Evolutionary conservation across 805 yeast species (phyloP), one percentile per base, ranked within the genome.

Genomic region (Suhomyces sp.): DNA sequence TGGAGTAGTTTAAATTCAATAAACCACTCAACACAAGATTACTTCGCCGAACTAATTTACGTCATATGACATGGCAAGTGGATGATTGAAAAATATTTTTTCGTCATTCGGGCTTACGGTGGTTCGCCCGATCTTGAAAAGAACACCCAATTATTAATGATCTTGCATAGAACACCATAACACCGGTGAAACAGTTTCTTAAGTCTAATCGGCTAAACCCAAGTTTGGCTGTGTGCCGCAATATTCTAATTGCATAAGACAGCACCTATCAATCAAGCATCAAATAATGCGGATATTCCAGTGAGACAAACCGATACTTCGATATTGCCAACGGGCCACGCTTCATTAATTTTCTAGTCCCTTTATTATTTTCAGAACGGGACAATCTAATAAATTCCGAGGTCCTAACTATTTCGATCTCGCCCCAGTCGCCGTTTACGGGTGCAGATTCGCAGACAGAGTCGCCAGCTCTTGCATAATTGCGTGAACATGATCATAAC

Each of bases 311-410:
- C 41, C 22, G 6, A 37, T 35, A 35, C 40, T 35, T 35, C 40
- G 19, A 35, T 10, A 15, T 35, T 8, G 12, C 22, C 41, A 17
- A 19, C 17, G 41, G 3, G n/a, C 31, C 31, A 27, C 31, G 31
- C 31, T 27, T 12, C 31, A 27, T 27, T 4, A 27, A 27, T 6
- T 27, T n/a, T 27, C 29, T 27, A 27, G 31, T 19, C 48, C 43
- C 43, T 35, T 33, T 46, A 22, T 33, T 46, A 13, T 46, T 37
- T 46, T 35, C 4, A 19, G 43, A 29, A 25, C 48, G 48, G 24
- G 35, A 33, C 21, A 31, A n/a, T n/a, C 20, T 17, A 21, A 6
- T 21, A 22, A 41, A 21, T 41, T 29, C 44, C 44, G 44, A 21
- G 44, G 10, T 41, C 9, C 44, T 3, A 41, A 22, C 13, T 8